Conservation (phyloP, 495 filamentous ascomycete genomes). For the Aspergillus biplanus region DNA sequence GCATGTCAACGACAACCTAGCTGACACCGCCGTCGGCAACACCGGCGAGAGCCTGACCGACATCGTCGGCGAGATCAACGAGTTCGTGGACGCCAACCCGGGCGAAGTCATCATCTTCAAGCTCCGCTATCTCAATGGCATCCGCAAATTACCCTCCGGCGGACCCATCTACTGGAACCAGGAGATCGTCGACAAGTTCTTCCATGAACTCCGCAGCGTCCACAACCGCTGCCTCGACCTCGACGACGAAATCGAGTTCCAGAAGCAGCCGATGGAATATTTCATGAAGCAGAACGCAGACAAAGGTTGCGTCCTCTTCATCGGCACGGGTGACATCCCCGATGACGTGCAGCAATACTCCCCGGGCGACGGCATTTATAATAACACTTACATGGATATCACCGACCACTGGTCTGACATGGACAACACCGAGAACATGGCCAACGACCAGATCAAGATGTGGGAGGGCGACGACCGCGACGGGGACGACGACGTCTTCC, state of each 20-base stretch:
- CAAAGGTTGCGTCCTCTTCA: slow-evolving; percentile 15
- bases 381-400: slow-evolving; percentile 5
- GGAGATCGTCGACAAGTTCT: slow-evolving; percentile 13
- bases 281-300: slow-evolving; percentile 18
- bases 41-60: slow-evolving; percentile 12
- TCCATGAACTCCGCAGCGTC: slow-evolving; percentile 8
- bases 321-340: slow-evolving; percentile 2
- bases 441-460: slow-evolving; percentile 20
- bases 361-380: slow-evolving; percentile 6
- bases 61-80: slow-evolving; percentile 16
- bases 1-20: slow-evolving; percentile 18
- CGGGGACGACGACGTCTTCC: slow-evolving; percentile 13
- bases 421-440: slow-evolving; percentile 9
- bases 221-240: slow-evolving; percentile 20
- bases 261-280: slow-evolving; percentile 6
- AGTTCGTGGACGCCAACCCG: slow-evolving; percentile 13
- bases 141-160: slow-evolving; percentile 8
- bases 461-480: too few species aligned
- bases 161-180: slow-evolving; percentile 12
- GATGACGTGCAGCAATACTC: slow-evolving; percentile 7
- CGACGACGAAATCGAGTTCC: slow-evolving; percentile 9
- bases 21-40: slow-evolving; percentile 14
- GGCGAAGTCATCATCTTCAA: slow-evolving; percentile 16
- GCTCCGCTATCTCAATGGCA: slow-evolving; percentile 13
- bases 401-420: slow-evolving; percentile 17